These are phyloP conservation scores for Paracamarosporium sp. DNA, from an alignment of 2,329 filamentous ascomycete genomes.

Conservation along the genomic window DNA sequence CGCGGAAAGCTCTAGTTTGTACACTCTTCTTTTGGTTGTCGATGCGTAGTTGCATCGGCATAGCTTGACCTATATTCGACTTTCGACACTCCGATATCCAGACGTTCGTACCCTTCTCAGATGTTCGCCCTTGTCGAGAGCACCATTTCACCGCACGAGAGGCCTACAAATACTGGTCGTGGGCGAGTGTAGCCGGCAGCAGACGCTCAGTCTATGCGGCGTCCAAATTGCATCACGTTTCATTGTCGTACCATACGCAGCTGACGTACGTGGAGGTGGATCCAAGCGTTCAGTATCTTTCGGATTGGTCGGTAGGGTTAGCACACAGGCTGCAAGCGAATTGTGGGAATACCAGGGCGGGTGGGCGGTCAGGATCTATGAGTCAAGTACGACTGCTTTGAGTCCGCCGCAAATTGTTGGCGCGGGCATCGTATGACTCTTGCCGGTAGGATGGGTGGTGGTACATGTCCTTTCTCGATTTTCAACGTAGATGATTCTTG, in stretches of 20 bases:
- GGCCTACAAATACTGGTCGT: slow-evolving; percentile 9
- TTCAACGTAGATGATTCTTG: not conserved
- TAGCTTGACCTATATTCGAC: not conserved
- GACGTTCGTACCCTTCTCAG: slow-evolving; percentile 6
- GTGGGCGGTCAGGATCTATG: not conserved
- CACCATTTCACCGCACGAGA: slow-evolving; percentile 14
- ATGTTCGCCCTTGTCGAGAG: slow-evolving; percentile 3
- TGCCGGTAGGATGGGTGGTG: not conserved
- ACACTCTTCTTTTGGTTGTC: slow-evolving; percentile 7
- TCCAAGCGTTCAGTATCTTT: not conserved
- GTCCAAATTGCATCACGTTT: slow-evolving; percentile 13
- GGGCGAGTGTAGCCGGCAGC: not conserved
- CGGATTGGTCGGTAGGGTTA: not conserved
- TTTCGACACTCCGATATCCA: slow-evolving; percentile 1
- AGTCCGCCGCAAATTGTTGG: not conserved
- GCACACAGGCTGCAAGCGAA: not conserved
- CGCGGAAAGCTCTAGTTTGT: slow-evolving; percentile 16
- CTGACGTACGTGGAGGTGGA: not conserved
- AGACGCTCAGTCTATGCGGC: not conserved
- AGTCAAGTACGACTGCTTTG: not conserved
- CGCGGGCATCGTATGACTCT: not conserved
- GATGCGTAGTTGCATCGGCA: slow-evolving; percentile 5
- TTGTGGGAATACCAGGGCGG: not conserved
- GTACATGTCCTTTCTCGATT: not conserved
- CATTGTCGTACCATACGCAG: slow-evolving; percentile 1